phyloP scores from a whole-genome alignment of 305 asterid genomes.

The Withania somnifera region DNA sequence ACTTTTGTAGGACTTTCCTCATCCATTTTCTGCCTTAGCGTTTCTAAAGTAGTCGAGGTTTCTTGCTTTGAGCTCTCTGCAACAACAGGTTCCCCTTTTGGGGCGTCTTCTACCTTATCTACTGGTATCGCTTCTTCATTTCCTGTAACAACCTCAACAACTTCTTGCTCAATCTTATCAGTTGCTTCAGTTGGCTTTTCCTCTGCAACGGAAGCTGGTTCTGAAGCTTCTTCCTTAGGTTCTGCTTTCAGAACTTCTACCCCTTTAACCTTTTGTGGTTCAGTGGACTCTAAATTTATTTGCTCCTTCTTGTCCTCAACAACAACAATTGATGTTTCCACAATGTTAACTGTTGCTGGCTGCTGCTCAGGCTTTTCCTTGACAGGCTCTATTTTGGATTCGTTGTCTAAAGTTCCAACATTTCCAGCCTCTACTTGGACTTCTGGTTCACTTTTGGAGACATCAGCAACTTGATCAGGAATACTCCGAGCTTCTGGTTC shows the following conservation, averaged over 20 bases:
- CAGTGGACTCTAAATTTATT: constrained; percentile 14
- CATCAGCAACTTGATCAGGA: constrained; percentile 13
- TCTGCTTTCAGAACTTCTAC: constrained; percentile 15
- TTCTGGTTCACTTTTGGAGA: constrained; percentile 5
- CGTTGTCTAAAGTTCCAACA: constrained; percentile 5
- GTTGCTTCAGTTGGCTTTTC: constrained; percentile 13
- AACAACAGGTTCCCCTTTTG: background rate
- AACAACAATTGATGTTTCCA: constrained; percentile 15
- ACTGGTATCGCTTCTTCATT: constrained; percentile 9
- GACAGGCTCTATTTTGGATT: background rate
- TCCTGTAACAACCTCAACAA: constrained; percentile 9
- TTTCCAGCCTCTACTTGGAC: constrained; percentile 15
- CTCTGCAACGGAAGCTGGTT: constrained; percentile 18
- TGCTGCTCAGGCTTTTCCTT: constrained; percentile 24
- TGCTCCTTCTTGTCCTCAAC: constrained; percentile 21
- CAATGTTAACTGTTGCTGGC: constrained; percentile 12
- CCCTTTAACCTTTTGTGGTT: constrained; percentile 7
- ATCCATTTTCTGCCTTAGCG: background rate
- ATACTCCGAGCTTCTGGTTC: background rate
- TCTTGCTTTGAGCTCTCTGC: background rate
- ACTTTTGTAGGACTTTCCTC: background rate
- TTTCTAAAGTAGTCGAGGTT: background rate
- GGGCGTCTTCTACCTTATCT: constrained; percentile 8
- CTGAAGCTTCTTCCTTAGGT: constrained; percentile 9
- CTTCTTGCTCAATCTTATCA: constrained; percentile 9